Evolutionary conservation across 805 yeast genomes (phyloP).

Genomic region (Teunomyces aglyptinius): DNA sequence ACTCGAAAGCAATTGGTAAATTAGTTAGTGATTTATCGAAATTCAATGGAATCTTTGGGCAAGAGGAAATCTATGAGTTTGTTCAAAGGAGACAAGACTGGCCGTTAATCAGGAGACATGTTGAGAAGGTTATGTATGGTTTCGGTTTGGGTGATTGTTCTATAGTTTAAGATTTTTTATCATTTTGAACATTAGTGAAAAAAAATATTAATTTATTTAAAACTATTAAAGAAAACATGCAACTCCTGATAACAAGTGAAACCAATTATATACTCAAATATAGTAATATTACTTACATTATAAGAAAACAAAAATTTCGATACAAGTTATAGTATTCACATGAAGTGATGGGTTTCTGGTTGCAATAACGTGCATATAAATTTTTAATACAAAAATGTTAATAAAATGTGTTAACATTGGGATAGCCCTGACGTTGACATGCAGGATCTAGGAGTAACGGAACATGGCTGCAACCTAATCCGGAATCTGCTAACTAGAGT

Average conservation of each 20-base stretch:
- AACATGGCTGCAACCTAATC: no score
- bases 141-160: slow-evolving; percentile 76
- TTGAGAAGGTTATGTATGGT: slow-evolving; percentile 95
- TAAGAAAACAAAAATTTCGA: no score
- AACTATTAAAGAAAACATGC: background rate
- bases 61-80: slow-evolving; percentile 92
- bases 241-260: no score
- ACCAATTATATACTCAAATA: no score
- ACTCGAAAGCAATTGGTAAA: slow-evolving; percentile 80
- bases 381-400: background rate
- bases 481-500: no score
- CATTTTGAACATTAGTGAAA: background rate
- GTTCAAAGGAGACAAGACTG: slow-evolving; percentile 88
- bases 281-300: no score
- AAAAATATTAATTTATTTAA: background rate
- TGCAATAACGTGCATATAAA: background rate
- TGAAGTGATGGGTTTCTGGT: no score
- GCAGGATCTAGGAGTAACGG: no score
- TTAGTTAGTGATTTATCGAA: slow-evolving; percentile 79
- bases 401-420: no score
- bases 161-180: slow-evolving; percentile 37
- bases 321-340: no score
- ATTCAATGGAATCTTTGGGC: slow-evolving; percentile 84
- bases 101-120: slow-evolving; percentile 70
- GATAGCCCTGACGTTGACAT: no score